Conservation (phyloP, 768 basidiomycete species). For the Auricularia sp. region DNA sequence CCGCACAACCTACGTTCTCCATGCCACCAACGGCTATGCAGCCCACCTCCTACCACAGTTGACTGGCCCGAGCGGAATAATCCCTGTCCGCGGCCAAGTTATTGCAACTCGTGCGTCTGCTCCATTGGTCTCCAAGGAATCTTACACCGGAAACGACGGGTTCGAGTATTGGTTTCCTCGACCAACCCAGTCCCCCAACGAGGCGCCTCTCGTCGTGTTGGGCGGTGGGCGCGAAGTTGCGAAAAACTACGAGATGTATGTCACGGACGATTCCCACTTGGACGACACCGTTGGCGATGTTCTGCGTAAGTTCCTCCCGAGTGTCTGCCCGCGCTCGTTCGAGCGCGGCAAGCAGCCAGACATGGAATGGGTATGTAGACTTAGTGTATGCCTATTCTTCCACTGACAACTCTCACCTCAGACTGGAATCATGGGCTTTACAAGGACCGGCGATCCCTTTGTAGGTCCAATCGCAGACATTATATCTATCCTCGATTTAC, state of each 20-base stretch:
- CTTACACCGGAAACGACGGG: conserved; percentile 29
- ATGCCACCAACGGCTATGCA: conserved; percentile 82
- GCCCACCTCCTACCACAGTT: conserved; percentile 67
- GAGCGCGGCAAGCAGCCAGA: conserved; percentile 43
- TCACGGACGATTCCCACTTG: conserved; percentile 47
- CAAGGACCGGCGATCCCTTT: conserved; percentile 50
- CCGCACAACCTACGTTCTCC: conserved; percentile 54
- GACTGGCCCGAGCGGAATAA: conserved; percentile 40
- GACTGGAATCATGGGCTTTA: conserved; percentile 81
- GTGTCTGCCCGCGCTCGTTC: conserved; percentile 45
- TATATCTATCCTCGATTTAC: background rate
- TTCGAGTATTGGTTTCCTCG: conserved; percentile 82
- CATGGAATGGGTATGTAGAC: conserved; percentile 64
- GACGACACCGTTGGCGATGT: conserved; percentile 36
- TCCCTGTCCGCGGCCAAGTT: conserved; percentile 67
- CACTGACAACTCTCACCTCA: conserved; percentile 16
- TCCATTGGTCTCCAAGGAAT: conserved; percentile 36
- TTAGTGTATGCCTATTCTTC: background rate
- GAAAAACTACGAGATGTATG: conserved; percentile 38
- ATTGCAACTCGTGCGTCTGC: conserved; percentile 38
- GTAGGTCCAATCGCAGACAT: conserved; percentile 30
- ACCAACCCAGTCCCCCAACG: conserved; percentile 26
- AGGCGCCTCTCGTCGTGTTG: conserved; percentile 51
- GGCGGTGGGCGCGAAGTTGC: conserved; percentile 53
- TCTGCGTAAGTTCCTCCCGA: conserved; percentile 51